Evolutionary conservation across 2,329 filamentous ascomycete species (phyloP).

Genomic region (Pseudogymnoascus sp.): DNA sequence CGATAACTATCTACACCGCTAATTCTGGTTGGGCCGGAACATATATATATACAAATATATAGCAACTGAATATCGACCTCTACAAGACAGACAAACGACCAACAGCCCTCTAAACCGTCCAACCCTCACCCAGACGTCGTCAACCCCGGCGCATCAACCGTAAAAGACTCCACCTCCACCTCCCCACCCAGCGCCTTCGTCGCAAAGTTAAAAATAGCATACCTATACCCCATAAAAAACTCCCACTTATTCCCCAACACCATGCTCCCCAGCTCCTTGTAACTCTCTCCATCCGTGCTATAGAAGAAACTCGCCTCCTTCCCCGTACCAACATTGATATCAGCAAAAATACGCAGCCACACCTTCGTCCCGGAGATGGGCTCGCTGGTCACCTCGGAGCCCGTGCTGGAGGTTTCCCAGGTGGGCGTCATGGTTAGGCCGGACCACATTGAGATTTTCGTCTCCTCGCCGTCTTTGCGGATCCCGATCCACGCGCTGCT

Average conservation of each 20-base stretch:
- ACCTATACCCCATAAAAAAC: constrained; percentile 42
- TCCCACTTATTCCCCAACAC: constrained; percentile 36
- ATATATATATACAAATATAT: too few relatives aligned
- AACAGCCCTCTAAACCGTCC: background rate
- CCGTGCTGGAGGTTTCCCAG: constrained; percentile 30
- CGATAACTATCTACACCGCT: too few relatives aligned
- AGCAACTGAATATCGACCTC: background rate
- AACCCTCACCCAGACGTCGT: background rate
- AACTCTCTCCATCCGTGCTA: constrained; percentile 35
- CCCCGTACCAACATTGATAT: constrained; percentile 28
- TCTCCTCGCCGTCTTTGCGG: constrained; percentile 29
- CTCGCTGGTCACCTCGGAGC: constrained; percentile 23
- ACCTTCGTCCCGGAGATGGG: constrained; percentile 22
- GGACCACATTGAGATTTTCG: constrained; percentile 25
- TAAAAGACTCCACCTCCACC: background rate
- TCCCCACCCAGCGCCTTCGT: constrained; percentile 35
- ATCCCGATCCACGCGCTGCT: constrained; percentile 45
- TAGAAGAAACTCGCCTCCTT: constrained; percentile 33
- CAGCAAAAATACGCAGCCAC: constrained; percentile 32
- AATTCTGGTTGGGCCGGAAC: too few relatives aligned
- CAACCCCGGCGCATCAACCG: background rate
- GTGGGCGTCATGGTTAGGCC: constrained; percentile 27
- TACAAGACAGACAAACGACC: background rate
- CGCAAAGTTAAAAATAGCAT: constrained; percentile 42
- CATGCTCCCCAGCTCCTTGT: constrained; percentile 30